A percentile compares a stretch with the other conserved stretches of the same genome.
phyloP scores from a whole-genome alignment of 2,329 filamentous ascomycete genomes.

The Xylariales sp. region DNA sequence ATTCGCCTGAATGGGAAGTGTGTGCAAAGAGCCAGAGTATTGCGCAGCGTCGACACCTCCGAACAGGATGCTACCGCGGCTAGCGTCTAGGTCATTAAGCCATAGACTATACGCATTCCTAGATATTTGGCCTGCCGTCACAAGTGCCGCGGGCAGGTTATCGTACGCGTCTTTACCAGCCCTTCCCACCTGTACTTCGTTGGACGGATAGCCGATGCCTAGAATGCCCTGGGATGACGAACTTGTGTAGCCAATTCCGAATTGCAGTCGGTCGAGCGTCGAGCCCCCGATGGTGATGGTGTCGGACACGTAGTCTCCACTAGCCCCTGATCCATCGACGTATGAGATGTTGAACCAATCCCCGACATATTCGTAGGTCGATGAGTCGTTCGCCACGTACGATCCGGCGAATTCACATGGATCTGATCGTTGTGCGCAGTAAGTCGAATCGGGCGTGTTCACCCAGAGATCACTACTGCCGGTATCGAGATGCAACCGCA shows the following conservation, averaged over 20 bases:
- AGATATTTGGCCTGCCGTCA: conserved; percentile 68
- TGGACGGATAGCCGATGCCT: conserved; percentile 83
- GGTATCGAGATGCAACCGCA: conserved; percentile 73
- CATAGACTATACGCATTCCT: conserved; percentile 79
- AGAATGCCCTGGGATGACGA: conserved; percentile 77
- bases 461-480: conserved; percentile 78
- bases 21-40: conserved; percentile 71
- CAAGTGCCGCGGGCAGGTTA: conserved; percentile 76
- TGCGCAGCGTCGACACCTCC: conserved; percentile 77
- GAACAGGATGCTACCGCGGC: conserved; percentile 76
- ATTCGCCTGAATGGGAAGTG: conserved; percentile 72
- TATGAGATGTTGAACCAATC: conserved; percentile 89
- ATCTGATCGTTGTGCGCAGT: conserved; percentile 64
- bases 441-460: conserved; percentile 70
- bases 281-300: conserved; percentile 69
- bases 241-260: conserved; percentile 77
- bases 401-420: conserved; percentile 73
- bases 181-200: conserved; percentile 79
- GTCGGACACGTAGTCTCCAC: conserved; percentile 84
- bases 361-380: conserved; percentile 79
- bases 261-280: conserved; percentile 69
- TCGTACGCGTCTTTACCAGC: conserved; percentile 67
- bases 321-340: conserved; percentile 80
- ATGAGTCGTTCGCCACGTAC: conserved; percentile 77
- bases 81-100: conserved; percentile 77